These are phyloP conservation scores for Celoporthe dispersa DNA, from an alignment of 2,329 filamentous ascomycete genomes.

Conservation along the genomic window DNA sequence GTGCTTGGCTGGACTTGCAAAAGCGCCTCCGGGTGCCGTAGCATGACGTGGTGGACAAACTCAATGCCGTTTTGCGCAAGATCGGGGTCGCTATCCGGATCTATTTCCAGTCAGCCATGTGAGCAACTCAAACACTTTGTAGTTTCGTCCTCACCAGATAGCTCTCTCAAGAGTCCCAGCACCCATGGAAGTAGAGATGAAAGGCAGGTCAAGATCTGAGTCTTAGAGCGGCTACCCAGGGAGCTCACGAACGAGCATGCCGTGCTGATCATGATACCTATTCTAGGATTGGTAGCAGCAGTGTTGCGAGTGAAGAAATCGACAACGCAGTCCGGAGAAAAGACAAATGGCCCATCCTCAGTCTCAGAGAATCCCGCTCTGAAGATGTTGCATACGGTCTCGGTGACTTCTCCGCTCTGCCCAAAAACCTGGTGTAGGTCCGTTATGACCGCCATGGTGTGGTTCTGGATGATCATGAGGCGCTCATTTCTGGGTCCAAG, in stretches of 20 bases:
- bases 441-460: conserved; percentile 52
- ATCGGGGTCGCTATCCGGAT: conserved; percentile 69
- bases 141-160: conserved; percentile 55
- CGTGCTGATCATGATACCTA: conserved; percentile 72
- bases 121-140: not conserved
- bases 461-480: conserved; percentile 46
- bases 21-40: conserved; percentile 64
- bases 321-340: conserved; percentile 68
- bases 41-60: conserved; percentile 67
- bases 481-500: conserved; percentile 31
- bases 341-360: conserved; percentile 76
- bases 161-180: conserved; percentile 61
- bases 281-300: conserved; percentile 60
- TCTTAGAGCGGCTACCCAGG: conserved; percentile 50
- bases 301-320: conserved; percentile 65
- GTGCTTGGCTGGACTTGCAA: conserved; percentile 60
- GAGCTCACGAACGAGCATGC: conserved; percentile 72
- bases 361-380: conserved; percentile 76
- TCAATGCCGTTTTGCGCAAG: conserved; percentile 76
- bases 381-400: conserved; percentile 72
- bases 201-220: conserved; percentile 53
- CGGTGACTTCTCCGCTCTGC: conserved; percentile 68
- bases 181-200: conserved; percentile 64
- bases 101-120: conserved; percentile 36
- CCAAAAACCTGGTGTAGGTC: conserved; percentile 58